Base-by-base conservation (phyloP, 345 rosid species). In the Corchorus olitorius region DNA sequence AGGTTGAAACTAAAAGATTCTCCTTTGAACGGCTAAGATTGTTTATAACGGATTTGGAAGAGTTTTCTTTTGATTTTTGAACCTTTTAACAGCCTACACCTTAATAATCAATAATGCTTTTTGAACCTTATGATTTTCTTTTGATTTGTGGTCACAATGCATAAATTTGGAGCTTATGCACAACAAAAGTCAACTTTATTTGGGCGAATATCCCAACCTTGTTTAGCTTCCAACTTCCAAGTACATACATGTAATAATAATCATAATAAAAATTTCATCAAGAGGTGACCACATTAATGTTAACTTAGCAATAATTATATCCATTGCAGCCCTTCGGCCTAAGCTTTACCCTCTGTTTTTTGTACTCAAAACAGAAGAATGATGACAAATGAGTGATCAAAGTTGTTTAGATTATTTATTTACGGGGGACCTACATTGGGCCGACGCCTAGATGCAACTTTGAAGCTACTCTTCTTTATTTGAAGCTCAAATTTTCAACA, bases 311-410 rank as follows among this genome's bases (percentile, higher is more conserved):
- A 73, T 59, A 66, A 33, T 35, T 70, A 35, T 62, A 62, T n/a
- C 61, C 77, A 62, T 35, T 65, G 65, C 66, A 41, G 76, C 76
- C 22, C 17, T 19, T n/a, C 16, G 16, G 33, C 46, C 61, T 15
- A 50, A 3, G 43, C 43, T 0, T 27, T 39, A 70, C 61, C 15
- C 45, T 37, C 4, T 39, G 43, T 39, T 39, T 39, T 27, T 46
- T 68, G 56, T 15, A 48, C 54, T 19, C 17, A 41, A 17, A 27
- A 15, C 4, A 16, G 20, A 39, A 41, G 27, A 13, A 58, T 22
- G 65, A 56, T 68, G 72, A 68, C 43, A 68, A 48, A 50, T n/a
- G 27, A 68, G 22, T 49, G 58, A 27, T 68, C 20, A 27, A 49
- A 27, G 43, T 15, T 15, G 19, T 13, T 41, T 50, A 48, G 1